Conservation (phyloP, 2,329 filamentous ascomycete genomes). For the Ceratocystis albifundus region DNA sequence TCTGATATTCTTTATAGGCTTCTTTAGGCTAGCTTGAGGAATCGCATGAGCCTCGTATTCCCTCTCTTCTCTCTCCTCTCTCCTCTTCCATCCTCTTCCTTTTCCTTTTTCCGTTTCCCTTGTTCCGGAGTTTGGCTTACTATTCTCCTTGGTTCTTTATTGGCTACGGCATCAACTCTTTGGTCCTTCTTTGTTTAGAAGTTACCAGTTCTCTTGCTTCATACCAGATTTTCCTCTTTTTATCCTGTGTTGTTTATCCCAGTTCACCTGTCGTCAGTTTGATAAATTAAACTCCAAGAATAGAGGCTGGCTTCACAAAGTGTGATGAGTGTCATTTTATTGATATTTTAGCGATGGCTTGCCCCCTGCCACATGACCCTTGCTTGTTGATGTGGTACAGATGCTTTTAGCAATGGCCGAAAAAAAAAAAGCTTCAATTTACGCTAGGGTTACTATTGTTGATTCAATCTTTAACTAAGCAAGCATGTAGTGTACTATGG, state of each 20-base stretch:
- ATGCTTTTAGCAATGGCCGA: neutral
- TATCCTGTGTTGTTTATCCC: neutral
- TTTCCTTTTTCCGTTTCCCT: neutral
- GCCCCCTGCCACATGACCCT: neutral
- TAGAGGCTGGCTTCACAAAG: neutral
- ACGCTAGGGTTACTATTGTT: neutral
- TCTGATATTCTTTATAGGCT: neutral
- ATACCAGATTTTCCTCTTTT: neutral
- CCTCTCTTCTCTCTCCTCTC: neutral
- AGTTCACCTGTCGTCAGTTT: neutral
- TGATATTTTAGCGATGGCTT: neutral
- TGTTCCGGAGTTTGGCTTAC: neutral
- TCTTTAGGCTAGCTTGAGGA: neutral
- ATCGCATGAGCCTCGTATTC: neutral
- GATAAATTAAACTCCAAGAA: neutral
- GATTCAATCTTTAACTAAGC: neutral
- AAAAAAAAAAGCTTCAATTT: neutral
- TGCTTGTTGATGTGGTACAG: neutral
- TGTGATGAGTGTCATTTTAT: neutral
- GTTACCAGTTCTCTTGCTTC: neutral
- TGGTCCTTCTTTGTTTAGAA: neutral
- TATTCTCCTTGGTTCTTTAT: neutral
- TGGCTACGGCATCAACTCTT: neutral
- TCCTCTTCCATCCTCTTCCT: neutral
- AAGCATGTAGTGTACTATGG: neutral